phyloP scores from a whole-genome alignment of 192 early-diverging fungal genomes.

The Backusella parvicylindrica region DNA sequence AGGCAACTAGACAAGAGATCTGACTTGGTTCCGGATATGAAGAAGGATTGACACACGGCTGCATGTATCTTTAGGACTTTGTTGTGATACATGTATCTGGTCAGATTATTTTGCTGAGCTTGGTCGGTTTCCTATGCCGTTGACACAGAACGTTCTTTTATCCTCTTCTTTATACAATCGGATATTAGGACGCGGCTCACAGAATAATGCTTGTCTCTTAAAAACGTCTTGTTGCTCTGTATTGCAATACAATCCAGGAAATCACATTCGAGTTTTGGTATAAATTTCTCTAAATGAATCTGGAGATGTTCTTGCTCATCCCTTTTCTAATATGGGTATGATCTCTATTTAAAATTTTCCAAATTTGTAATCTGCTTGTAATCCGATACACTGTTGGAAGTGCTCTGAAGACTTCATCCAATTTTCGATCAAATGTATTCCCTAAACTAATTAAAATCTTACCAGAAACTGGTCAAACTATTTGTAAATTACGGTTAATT shows the following conservation, averaged over 20 bases:
- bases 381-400: not conserved
- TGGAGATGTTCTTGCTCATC: conserved; percentile 1
- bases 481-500: too few relatives aligned
- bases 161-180: not conserved
- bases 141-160: too few relatives aligned
- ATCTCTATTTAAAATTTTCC: not conserved
- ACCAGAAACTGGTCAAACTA: too few relatives aligned
- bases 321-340: not conserved
- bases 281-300: not conserved
- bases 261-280: not conserved
- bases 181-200: not conserved
- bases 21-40: not conserved
- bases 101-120: too few relatives aligned
- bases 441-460: too few relatives aligned
- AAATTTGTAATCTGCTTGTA: not conserved
- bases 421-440: too few relatives aligned
- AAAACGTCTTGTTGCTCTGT: conserved; percentile 4
- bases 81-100: too few relatives aligned
- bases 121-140: too few relatives aligned
- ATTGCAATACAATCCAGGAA: conserved; percentile 1
- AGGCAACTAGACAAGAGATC: too few relatives aligned
- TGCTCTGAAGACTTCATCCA: too few relatives aligned
- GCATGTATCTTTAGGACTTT: too few relatives aligned
- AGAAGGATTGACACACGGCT: not conserved
- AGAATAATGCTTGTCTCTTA: not conserved